Percentiles rank a stretch among this genome's conserved stretches.
phyloP scores from a whole-genome alignment of 2,329 filamentous ascomycete genomes.

The Talaromyces sp. region DNA sequence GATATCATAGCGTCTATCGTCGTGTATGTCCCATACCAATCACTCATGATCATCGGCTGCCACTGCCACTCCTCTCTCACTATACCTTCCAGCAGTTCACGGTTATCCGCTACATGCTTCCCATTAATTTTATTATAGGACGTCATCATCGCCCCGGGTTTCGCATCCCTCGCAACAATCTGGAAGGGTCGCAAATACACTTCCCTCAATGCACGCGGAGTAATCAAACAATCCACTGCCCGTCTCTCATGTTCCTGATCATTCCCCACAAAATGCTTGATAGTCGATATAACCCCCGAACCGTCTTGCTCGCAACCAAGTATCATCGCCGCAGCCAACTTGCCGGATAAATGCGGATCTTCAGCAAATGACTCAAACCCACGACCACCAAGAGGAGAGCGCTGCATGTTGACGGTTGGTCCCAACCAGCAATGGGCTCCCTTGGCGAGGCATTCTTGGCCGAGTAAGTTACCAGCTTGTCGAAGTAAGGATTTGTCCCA shows the following conservation, averaged over 20 bases:
- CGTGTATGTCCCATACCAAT: slow-evolving; percentile 44
- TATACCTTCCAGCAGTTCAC: slow-evolving; percentile 55
- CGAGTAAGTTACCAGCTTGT: slow-evolving; percentile 65
- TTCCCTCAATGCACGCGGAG: slow-evolving; percentile 53
- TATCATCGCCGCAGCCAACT: slow-evolving; percentile 65
- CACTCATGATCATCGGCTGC: slow-evolving; percentile 43
- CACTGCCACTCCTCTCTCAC: slow-evolving; percentile 43
- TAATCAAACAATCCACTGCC: slow-evolving; percentile 38
- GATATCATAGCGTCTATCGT: slow-evolving; percentile 41
- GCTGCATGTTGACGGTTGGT: slow-evolving; percentile 75
- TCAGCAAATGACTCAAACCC: slow-evolving; percentile 86
- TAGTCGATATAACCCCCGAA: slow-evolving; percentile 64
- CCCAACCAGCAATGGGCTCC: slow-evolving; percentile 69
- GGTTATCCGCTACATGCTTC: slow-evolving; percentile 57
- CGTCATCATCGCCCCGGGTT: slow-evolving; percentile 54
- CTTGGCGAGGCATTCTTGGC: slow-evolving; percentile 65
- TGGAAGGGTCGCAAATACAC: slow-evolving; percentile 62
- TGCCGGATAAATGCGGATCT: slow-evolving; percentile 71
- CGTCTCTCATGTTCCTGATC: slow-evolving; percentile 43
- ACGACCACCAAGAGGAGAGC: slow-evolving; percentile 72
- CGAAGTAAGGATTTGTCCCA: slow-evolving; percentile 68
- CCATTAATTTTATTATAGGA: slow-evolving; percentile 56
- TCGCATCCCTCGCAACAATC: slow-evolving; percentile 52
- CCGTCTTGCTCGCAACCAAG: slow-evolving; percentile 48
- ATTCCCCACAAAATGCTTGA: slow-evolving; percentile 55